Percentiles rank a stretch among this genome's conserved stretches.
phyloP scores from a whole-genome alignment of 495 filamentous ascomycete genomes.

The Penicillium verhagenii region DNA sequence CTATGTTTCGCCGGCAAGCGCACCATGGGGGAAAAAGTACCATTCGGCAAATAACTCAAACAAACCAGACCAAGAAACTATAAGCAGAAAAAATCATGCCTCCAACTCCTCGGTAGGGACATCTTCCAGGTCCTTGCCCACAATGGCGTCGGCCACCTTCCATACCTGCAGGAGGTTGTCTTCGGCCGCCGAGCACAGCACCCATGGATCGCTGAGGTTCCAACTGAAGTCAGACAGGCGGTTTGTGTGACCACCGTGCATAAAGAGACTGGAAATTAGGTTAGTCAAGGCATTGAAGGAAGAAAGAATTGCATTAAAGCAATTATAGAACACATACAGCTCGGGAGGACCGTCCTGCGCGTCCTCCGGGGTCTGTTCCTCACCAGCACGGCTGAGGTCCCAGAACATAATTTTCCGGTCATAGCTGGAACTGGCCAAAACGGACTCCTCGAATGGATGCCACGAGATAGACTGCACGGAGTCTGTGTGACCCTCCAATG shows the following conservation, averaged over 20 bases:
- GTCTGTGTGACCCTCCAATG: conserved; percentile 79
- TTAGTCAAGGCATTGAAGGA: conserved; percentile 8
- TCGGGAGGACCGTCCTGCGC: conserved; percentile 96
- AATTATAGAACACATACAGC: conserved; percentile 59
- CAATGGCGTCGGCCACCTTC: conserved; percentile 89
- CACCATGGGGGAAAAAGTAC: conserved; percentile 2
- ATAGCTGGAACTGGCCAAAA: conserved; percentile 87
- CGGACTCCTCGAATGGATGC: conserved; percentile 85
- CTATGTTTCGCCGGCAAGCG: conserved; percentile 13
- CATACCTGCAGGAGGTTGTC: conserved; percentile 97
- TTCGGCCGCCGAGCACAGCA: conserved; percentile 89
- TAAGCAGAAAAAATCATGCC: conserved; percentile 33
- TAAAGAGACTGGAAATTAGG: conserved; percentile 66
- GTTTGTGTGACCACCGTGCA: conserved; percentile 98
- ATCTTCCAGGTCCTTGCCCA: conserved; percentile 76
- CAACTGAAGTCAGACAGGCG: conserved; percentile 95
- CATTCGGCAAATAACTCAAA: conserved; percentile 2
- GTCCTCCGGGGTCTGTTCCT: conserved; percentile 93
- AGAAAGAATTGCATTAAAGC: too few species aligned
- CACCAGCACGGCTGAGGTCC: conserved; percentile 87
- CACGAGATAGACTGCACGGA: conserved; percentile 88
- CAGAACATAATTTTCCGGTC: conserved; percentile 94
- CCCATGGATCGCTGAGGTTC: conserved; percentile 95
- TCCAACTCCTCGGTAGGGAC: conserved; percentile 78
- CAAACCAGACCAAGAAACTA: neutral